These are phyloP conservation scores for Debaryomycetaceae sp. DNA, from an alignment of 1,139 yeast genomes.

Conservation along the genomic window DNA sequence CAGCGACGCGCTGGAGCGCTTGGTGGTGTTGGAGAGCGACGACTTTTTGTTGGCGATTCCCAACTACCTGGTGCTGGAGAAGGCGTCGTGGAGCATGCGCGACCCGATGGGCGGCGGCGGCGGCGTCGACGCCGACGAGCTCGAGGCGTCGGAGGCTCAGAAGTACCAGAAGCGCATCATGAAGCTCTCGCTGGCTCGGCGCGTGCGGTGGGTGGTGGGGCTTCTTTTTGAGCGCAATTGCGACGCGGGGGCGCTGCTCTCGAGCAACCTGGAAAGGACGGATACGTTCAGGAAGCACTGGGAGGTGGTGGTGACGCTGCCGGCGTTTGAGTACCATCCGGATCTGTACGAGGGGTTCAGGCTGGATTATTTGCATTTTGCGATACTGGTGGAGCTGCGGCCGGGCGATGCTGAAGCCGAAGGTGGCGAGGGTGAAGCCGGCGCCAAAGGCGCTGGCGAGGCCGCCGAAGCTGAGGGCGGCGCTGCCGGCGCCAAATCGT, in stretches of 20 bases:
- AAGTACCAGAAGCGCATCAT: constrained; percentile 37
- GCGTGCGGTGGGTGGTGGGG: constrained; percentile 41
- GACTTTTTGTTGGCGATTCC: constrained; percentile 69
- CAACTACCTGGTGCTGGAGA: constrained; percentile 35
- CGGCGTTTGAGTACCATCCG: constrained; percentile 37
- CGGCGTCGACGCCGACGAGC: constrained; percentile 11
- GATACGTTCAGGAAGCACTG: constrained; percentile 37
- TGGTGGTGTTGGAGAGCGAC: constrained; percentile 62
- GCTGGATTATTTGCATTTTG: constrained; percentile 75
- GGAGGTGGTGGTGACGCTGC: constrained; percentile 40
- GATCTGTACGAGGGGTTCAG: constrained; percentile 82
- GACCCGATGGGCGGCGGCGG: constrained; percentile 21
- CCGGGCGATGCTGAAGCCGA: no score
- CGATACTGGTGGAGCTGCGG: constrained; percentile 46
- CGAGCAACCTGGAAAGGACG: constrained; percentile 31
- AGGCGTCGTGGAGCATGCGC: constrained; percentile 35
- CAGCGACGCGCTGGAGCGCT: constrained; percentile 52
- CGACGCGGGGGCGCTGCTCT: constrained; percentile 10
- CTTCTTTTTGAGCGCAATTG: constrained; percentile 38
- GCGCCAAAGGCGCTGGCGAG: no score
- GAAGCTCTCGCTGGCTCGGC: constrained; percentile 34
- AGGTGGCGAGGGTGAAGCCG: no score
- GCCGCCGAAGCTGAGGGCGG: no score
- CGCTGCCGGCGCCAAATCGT: no score
- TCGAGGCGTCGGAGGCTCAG: constrained; percentile 22